Conservation (phyloP, 441 rosid species). For the Mallotus japonicus region DNA sequence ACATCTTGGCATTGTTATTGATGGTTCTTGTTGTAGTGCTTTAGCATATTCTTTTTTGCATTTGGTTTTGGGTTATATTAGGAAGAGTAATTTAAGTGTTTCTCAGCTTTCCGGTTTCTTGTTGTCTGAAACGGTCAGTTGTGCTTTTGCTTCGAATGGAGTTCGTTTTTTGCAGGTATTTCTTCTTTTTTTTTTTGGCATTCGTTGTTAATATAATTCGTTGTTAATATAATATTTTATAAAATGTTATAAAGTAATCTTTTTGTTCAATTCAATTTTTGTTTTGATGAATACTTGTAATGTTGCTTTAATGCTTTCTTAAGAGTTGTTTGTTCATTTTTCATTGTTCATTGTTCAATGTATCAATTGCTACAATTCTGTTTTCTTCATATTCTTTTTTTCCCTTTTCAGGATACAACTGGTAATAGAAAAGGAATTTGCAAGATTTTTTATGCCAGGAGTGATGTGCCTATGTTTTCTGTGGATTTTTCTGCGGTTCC, state of each 20-base stretch:
- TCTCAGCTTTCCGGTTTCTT: slow-evolving; percentile 56
- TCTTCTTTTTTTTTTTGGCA: not conserved
- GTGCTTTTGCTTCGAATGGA: slow-evolving; percentile 53
- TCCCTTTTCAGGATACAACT: slow-evolving; percentile 52
- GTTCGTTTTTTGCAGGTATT: slow-evolving; percentile 62
- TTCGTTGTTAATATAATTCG: no score
- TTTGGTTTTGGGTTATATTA: slow-evolving; percentile 53
- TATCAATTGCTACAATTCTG: not conserved
- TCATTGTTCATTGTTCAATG: not conserved
- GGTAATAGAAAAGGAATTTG: slow-evolving; percentile 49
- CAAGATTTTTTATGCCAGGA: slow-evolving; percentile 52
- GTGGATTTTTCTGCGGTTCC: slow-evolving; percentile 75
- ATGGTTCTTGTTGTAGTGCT: slow-evolving; percentile 30
- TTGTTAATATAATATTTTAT: no score
- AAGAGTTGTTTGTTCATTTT: not conserved
- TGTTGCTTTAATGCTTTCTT: no score
- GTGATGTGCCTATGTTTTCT: slow-evolving; percentile 52
- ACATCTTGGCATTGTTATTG: slow-evolving; percentile 26
- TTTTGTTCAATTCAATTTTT: not conserved
- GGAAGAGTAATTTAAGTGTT: slow-evolving; percentile 41
- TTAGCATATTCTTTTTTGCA: slow-evolving; percentile 42
- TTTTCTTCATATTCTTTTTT: not conserved
- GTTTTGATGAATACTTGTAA: not conserved
- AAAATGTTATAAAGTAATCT: not conserved
- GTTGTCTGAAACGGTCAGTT: slow-evolving; percentile 47